Conservation (phyloP, 2,329 filamentous ascomycete species). For the Aspergillus amoenus region DNA sequence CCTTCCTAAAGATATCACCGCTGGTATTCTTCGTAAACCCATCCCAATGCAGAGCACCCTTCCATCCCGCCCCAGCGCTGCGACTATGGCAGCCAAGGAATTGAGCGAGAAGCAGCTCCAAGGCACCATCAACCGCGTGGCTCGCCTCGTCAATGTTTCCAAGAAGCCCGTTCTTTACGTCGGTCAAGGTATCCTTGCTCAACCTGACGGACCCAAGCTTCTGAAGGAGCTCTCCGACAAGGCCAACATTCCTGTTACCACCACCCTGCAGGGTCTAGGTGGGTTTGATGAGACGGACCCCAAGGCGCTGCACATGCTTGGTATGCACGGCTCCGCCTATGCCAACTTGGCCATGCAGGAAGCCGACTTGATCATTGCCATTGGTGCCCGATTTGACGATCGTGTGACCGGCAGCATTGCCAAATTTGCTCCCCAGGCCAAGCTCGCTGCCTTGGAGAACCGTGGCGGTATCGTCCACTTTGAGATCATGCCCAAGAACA, state of each 20-base stretch:
- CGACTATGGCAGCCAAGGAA: constrained; percentile 76
- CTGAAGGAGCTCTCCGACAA: constrained; percentile 88
- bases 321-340: constrained; percentile 96
- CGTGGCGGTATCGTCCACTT: constrained; percentile 96
- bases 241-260: constrained; percentile 88
- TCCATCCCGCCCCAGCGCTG: constrained; percentile 80
- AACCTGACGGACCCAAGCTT: constrained; percentile 73
- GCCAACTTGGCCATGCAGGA: constrained; percentile 99
- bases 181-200: constrained; percentile 82
- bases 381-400: constrained; percentile 93
- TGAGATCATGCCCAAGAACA: constrained; percentile 99
- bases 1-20: constrained; percentile 94
- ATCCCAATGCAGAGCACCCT: constrained; percentile 76
- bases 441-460: constrained; percentile 76
- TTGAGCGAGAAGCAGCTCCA: constrained; percentile 70
- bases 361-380: constrained; percentile 90
- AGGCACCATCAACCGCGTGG: constrained; percentile 72
- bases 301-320: constrained; percentile 96
- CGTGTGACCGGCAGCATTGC: constrained; percentile 79
- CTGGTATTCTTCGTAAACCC: constrained; percentile 74
- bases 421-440: constrained; percentile 88
- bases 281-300: constrained; percentile 89
- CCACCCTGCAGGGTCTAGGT: constrained; percentile 90
- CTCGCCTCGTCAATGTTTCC: constrained; percentile 77
- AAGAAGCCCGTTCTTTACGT: constrained; percentile 97